A percentile compares a stretch with the other conserved stretches of the same genome.
Evolutionary conservation across 148 eudicot genomes (phyloP).

Genomic region (Diospyros lotus): DNA sequence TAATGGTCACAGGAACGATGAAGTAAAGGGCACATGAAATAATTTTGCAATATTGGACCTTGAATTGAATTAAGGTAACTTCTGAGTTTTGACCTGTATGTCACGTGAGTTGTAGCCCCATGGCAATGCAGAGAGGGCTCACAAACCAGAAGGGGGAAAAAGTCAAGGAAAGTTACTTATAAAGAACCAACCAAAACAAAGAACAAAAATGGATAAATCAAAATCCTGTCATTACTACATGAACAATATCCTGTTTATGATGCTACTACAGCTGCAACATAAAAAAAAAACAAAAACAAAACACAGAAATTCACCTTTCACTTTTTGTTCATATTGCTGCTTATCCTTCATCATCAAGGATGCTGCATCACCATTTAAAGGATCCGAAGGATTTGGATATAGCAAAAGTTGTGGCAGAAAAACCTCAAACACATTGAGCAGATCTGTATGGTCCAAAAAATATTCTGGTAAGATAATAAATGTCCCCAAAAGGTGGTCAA

Average conservation of each 20-base stretch:
- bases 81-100: neutral
- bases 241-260: neutral
- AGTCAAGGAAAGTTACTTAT: neutral
- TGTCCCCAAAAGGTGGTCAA: neutral
- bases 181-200: neutral
- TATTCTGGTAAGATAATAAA: neutral
- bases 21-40: neutral
- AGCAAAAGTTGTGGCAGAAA: conserved; percentile 74
- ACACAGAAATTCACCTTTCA: conserved; percentile 42
- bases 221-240: conserved; percentile 3
- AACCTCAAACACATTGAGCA: conserved; percentile 67
- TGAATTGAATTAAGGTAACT: neutral
- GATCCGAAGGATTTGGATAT: conserved; percentile 77
- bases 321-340: conserved; percentile 63
- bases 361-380: conserved; percentile 77
- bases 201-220: neutral
- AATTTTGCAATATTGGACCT: neutral
- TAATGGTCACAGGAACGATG: neutral
- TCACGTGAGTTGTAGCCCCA: neutral
- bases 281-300: neutral
- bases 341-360: conserved; percentile 67
- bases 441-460: conserved; percentile 29
- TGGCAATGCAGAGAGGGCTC: neutral
- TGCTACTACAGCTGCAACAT: neutral
- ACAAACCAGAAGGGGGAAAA: neutral